phyloP scores from a whole-genome alignment of 306 rosid species.

The Quercus parvula region DNA sequence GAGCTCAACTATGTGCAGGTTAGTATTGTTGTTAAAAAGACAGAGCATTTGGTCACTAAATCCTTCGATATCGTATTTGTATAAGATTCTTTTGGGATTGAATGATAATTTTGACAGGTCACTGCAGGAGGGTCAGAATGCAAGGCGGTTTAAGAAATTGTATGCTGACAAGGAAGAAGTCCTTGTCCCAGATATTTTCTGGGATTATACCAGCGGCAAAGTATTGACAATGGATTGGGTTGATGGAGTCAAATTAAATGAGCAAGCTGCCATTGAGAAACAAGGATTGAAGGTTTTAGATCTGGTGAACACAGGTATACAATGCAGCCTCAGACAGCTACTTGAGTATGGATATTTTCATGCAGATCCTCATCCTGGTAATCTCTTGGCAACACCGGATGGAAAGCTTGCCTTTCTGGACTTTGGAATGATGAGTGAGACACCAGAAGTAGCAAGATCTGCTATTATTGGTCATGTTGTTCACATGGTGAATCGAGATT shows the following conservation, averaged over 20 bases:
- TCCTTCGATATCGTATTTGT: constrained; percentile 5
- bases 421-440: constrained; percentile 99
- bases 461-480: constrained; percentile 94
- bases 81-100: constrained; percentile 48
- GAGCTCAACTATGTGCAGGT: constrained; percentile 99
- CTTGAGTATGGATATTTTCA: constrained; percentile 96
- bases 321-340: constrained; percentile 91
- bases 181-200: constrained; percentile 82
- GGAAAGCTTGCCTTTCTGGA: constrained; percentile 97
- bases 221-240: constrained; percentile 96
- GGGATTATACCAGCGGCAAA: constrained; percentile 88
- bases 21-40: constrained; percentile 10
- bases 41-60: neutral
- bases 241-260: constrained; percentile 84
- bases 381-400: constrained; percentile 93
- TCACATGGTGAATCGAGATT: constrained; percentile 96
- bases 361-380: constrained; percentile 99
- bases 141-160: constrained; percentile 77
- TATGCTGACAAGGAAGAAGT: constrained; percentile 93
- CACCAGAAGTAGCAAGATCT: constrained; percentile 89
- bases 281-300: constrained; percentile 88
- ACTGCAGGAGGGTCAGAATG: constrained; percentile 97
- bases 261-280: constrained; percentile 86
- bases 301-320: constrained; percentile 79
- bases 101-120: constrained; percentile 86